Base-by-base conservation (phyloP, 352 stramenopile species). In the Hyaloperonospora brassicae region DNA sequence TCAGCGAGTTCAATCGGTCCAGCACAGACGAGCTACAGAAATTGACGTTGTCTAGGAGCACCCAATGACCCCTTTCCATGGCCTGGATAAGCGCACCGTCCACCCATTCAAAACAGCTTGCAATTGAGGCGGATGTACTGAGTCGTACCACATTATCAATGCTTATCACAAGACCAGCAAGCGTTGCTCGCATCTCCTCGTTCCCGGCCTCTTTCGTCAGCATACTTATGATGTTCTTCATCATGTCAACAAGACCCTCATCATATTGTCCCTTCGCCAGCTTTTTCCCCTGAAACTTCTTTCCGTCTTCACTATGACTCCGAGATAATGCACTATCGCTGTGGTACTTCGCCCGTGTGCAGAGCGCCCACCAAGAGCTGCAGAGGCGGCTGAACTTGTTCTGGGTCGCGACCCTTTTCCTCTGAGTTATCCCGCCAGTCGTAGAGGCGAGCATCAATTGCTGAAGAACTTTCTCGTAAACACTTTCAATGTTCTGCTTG, bases 11-110 rank as follows among this genome's bases (percentile, higher is more conserved):
- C 23, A 99, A 80, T 34, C 98, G 87, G 84, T 99, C 98, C 22
- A 99, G 77, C 14, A 99, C 97, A 30, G 95, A 98, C 1, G 97
- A 96, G 61, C 93, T 96, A 73, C 97, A 99, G 52, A 98, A 97
- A 70, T 99, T 99, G 14, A 98, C 97, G 64, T 99, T 99, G 66
- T 99, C 96, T 12, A 99, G 73, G 40, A 99, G 66, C 6, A 99
- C 72, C 98, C 97, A 99, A 44, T 98, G 86, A n/a, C 98, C 98
- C 30, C 91, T 82, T 47, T 98, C 84, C 80, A 99, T 97, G 2
- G 97, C 98, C 59, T 98, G 72, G 10, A 99, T 95, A 17, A 99
- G 72, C 34, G 95, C 89, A 5, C 98, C 97, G 71, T 99, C 97
- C 13, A 98, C 86, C 97, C 97, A 99, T 47, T 97, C 86, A 60